Base-by-base conservation (phyloP, 2,329 filamentous ascomycete genomes). In the Penicillium italicum region DNA sequence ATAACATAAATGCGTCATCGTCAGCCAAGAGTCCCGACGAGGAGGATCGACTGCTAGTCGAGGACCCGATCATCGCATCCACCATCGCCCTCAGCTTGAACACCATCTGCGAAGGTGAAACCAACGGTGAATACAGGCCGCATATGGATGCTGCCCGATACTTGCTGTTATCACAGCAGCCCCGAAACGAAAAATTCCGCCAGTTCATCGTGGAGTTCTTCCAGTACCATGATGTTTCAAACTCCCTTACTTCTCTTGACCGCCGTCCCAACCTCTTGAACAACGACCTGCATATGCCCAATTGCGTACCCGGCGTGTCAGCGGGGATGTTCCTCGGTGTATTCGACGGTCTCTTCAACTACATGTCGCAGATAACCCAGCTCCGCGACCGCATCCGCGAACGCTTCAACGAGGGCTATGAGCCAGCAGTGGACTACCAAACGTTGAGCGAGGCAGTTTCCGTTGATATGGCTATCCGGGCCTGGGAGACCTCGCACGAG, bases 181-280 rank as follows among this genome's bases (percentile, higher is more conserved):
- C 50, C 67, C 83, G 67, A 76, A 91, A 80, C 74, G 77, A 85
- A 20, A 83, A 85, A 22, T 91, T 94, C 67, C 86, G 87, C 59
- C 86, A 89, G 48, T 85, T 87, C 63, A 83, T 86, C 55, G 78
- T 85, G 58, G 85, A 87, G 69, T 93, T 95, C 74, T 93, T 95
- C 72, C 88, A 91, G 69, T 96, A 94, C 66, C 90, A 94, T 70
- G 82, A 83, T 66, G 80, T 85, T 40, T 81, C 80, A 20, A 83
- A 81, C 59, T 78, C 81, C 16, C 76, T 85, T 50, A 85, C 83
- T 7, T 80, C 79, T 3, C 67, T 84, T 24, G 78, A 81, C 55
- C 77, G 80, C 46, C 77, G 78, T 12, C 79, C 79, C 6, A 72
- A 81, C n/a, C 75, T 80, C 16, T 77, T 82, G 63, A 77, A 78